Base-by-base conservation (phyloP, 1,139 yeast genomes). In the Geotrichum carabidarum region DNA sequence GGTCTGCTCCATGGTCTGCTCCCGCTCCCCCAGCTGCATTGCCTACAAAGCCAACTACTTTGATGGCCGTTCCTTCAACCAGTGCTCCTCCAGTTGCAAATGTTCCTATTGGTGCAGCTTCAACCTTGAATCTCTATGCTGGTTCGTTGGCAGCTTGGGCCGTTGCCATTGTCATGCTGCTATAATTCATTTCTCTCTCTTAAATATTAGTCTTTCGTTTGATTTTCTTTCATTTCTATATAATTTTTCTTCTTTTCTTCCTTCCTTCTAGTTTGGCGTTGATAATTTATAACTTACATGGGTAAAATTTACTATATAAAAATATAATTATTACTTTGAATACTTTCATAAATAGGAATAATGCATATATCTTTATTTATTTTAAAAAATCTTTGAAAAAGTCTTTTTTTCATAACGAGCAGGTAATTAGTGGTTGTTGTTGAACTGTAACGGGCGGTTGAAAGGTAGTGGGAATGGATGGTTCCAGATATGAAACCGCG, bases 121-220 rank as follows among this genome's bases (percentile, higher is more conserved):
- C 43, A 4, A 12, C 50, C 5, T 8, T 18, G 32, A 46, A 17
- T 27, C 22, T 38, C 12, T 18, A 35, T n/a, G 14, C 31, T 5
- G 17, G 50, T 32, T 36, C 43, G n/a, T n/a, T 46, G 15, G 42
- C 43, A 15, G 22, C 36, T 15, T 38, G 47, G 47, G 47, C 35
- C 2, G 34, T 46, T 35, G 50, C 35, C 35, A 5, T 38, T 4
- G 50, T 46, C 4, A 14, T 46, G 18, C 35, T 46, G 50, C 35
- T 46, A 14, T 46, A 36, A 45, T 40, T 40, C 12, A 11, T 18
- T 40, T 40, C 17, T 11, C 27, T 17, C 44, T 8, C 17, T 40
- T 27, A 42, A 22, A 42, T 7, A 5, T 12, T 22, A 12, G 22
- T 42, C 15, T 3, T 34, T 34, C 12, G 12, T 34, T 34, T 34